Evolutionary conservation across 2,329 filamentous ascomycete species (phyloP), one percentile per base, ranked within the genome.

Genomic region (Gnomoniopsis smithogilvyi): DNA sequence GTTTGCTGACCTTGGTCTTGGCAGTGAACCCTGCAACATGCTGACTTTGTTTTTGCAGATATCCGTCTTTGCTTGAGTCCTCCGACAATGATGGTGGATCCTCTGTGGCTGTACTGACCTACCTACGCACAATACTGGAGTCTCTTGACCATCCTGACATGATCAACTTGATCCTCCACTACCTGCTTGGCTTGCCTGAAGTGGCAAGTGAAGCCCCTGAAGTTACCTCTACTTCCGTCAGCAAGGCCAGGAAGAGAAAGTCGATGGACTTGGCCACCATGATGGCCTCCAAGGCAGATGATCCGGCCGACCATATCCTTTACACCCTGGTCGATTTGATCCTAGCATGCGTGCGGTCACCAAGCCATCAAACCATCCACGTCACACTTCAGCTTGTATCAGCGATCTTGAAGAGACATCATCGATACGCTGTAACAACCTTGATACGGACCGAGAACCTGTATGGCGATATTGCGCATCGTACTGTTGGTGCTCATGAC

Each of bases 21-120:
- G 38, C 36, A 14, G 15, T 19, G 34, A 43, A 43, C 10, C 19
- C 26, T 17, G 15, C 2, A 33, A 7, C n/a, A 41, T 49, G 21
- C 36, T 51, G 51, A 46, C 51, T 65, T 38, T 60, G 6, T 2
- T 46, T 34, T 41, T 21, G 2, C 64, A 95, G 91, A 76, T 96
- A 99, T 71, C 95, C 95, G 2, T 99, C 96, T 1, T 80, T 99
- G 34, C 81, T 99, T 15, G 94, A 99, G 73, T 99, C 95, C 11
- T 98, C 95, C 1, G 95, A 99, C 75, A 90, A 96, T 43, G 94
- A 98, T 73, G 95, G 94, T 64, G 95, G 95, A 56, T 99, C 95
- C 7, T 96, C 95, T 0, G 92, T 98, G 22, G 95, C 95, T 3
- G 95, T 99, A 14, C 80, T 98, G 63, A 97, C 93, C 2, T 98